Evolutionary conservation across 768 basidiomycete species (phyloP), one percentile per base, ranked within the genome.

Genomic region (Tulasnella sp.): DNA sequence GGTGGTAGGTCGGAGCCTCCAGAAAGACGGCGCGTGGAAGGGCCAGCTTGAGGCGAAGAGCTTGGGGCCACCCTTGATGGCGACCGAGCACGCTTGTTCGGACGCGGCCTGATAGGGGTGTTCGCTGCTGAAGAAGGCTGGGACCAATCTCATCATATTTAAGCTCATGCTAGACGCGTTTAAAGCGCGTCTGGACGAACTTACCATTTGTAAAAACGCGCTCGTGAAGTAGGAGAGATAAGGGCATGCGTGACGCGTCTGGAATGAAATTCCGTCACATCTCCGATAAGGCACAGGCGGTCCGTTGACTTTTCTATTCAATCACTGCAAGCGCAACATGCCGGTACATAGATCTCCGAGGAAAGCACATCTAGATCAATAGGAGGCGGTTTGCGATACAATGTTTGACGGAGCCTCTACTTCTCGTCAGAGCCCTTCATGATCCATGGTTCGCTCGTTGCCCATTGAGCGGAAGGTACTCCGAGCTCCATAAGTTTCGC

Each of bases 401-500:
- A 48, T 5, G 19, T 19, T 5, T 19, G 19, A 38, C 5, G 15
- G 19, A 27, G 45, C n/a, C 45, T 48, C 45, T 48, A 19, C 63
- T 77, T 68, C 65, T 77, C 77, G 52, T 74, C 73, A 59, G 68
- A 42, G 55, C 71, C 71, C 70, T 81, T 80, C 78, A 96, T 69
- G 63, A 72, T 70, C 91, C 90, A 94, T 12, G 83, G 81, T 66
- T 92, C 87, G 22, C 80, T 67, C 29, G 79, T 62, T 50, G 75
- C 80, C 67, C 84, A 90, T 71, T 98, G 94, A 60, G 79, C 68
- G 12, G 75, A 71, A 45, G 94, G 94, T 8, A 98, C 91, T 64
- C 94, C 94, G 54, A 97, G 85, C 74, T 98, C 94, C 64, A 98
- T 82, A 49, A 98, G 80, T 63, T 79, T 83, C 44, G 80, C 67